phyloP scores from a whole-genome alignment of 2,329 filamentous ascomycete genomes.

The Exutisphaerella laricina region DNA sequence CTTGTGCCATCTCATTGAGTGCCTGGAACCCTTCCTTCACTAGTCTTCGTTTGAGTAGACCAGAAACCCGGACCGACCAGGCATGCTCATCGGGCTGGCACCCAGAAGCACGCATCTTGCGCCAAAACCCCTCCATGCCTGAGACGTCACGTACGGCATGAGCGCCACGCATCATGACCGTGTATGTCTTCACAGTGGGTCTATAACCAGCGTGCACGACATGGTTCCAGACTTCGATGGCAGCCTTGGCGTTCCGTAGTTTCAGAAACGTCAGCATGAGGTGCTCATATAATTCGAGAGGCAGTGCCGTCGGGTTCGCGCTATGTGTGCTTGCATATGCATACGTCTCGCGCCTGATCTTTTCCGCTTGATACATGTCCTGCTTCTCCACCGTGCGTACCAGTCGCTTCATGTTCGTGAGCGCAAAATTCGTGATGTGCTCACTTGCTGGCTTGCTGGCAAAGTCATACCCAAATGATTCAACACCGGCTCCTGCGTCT shows the following conservation, averaged over 20 bases:
- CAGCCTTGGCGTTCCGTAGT: slow-evolving; percentile 38
- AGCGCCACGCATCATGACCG: slow-evolving; percentile 67
- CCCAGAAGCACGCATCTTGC: slow-evolving; percentile 53
- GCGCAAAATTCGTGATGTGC: slow-evolving; percentile 11
- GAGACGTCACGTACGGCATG: slow-evolving; percentile 52
- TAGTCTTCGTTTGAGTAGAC: slow-evolving; percentile 48
- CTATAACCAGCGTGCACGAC: slow-evolving; percentile 50
- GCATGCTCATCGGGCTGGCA: slow-evolving; percentile 57
- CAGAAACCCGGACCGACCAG: slow-evolving; percentile 67
- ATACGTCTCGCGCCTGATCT: slow-evolving; percentile 10
- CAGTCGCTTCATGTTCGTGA: slow-evolving; percentile 7
- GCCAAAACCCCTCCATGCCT: slow-evolving; percentile 64
- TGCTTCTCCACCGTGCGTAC: slow-evolving; percentile 8
- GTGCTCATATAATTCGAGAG: slow-evolving; percentile 31
- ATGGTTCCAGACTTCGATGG: slow-evolving; percentile 53
- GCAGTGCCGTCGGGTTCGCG: slow-evolving; percentile 13
- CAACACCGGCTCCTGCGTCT: too few species aligned
- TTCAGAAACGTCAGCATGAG: slow-evolving; percentile 47
- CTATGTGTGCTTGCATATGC: slow-evolving; percentile 6
- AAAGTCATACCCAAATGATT: too few species aligned
- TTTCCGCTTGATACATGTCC: slow-evolving; percentile 6
- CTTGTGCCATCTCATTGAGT: slow-evolving; percentile 59
- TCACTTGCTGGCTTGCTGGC: slow-evolving; percentile 1
- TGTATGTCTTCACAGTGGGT: slow-evolving; percentile 63
- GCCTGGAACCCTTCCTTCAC: slow-evolving; percentile 55